Percentiles rank a stretch among this genome's conserved stretches.
phyloP scores from a whole-genome alignment of 805 yeast genomes.

The Ogataea trehaloabstinens region DNA sequence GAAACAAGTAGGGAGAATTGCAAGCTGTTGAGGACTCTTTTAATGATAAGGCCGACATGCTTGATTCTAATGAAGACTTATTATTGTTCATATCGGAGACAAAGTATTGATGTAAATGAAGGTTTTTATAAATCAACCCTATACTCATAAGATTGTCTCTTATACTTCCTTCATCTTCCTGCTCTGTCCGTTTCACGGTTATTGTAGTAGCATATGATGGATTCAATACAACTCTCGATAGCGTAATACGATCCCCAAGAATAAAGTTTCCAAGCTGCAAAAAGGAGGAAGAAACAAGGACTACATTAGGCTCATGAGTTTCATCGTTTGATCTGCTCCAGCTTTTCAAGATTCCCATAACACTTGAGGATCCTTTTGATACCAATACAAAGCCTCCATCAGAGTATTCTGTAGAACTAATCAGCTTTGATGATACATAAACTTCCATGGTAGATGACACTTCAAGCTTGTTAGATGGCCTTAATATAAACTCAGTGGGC shows the following conservation, averaged over 20 bases:
- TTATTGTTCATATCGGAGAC: conserved; percentile 5
- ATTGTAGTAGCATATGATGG: conserved; percentile 40
- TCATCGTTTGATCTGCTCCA: conserved; percentile 28
- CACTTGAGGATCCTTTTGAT: conserved; percentile 23
- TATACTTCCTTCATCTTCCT: conserved; percentile 30
- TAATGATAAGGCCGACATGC: conserved; percentile 2
- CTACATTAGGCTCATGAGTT: conserved; percentile 22
- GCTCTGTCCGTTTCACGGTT: conserved; percentile 8
- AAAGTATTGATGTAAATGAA: conserved; percentile 12
- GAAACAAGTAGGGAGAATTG: conserved; percentile 25
- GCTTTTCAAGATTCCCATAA: conserved; percentile 15
- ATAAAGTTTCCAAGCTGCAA: conserved; percentile 21
- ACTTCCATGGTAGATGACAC: conserved; percentile 17
- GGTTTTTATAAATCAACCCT: conserved; percentile 62
- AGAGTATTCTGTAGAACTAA: conserved; percentile 20
- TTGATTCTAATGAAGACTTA: conserved; percentile 2
- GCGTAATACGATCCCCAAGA: conserved; percentile 33
- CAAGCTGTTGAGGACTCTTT: conserved; percentile 26
- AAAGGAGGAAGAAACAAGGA: conserved; percentile 23
- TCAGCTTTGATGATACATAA: conserved; percentile 23
- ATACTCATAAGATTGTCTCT: conserved; percentile 47
- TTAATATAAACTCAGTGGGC: conserved; percentile 29
- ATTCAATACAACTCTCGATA: conserved; percentile 46
- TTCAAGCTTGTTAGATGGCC: conserved; percentile 20
- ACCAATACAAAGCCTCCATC: conserved; percentile 27